Percentiles rank a stretch among this genome's conserved stretches.
Conservation (phyloP, 805 yeast species). For the Starmerella sp. region DNA sequence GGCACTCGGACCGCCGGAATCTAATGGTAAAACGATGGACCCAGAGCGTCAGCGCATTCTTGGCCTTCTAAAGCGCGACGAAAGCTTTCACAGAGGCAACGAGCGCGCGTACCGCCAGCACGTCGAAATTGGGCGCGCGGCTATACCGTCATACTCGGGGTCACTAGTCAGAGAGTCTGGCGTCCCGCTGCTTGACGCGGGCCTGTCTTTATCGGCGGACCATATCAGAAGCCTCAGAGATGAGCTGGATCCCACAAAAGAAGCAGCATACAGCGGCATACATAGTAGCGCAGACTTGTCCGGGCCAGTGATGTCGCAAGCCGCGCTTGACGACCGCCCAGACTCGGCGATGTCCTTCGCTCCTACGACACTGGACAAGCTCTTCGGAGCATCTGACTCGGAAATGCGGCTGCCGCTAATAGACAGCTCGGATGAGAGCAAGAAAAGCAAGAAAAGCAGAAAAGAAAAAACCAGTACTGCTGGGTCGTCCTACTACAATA, state of each 20-base stretch:
- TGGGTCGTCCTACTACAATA: no score
- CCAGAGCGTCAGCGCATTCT: not conserved
- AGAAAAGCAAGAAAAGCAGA: not conserved
- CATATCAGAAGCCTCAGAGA: not conserved
- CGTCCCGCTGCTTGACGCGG: not conserved
- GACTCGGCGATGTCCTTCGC: not conserved
- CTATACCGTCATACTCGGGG: slow-evolving; percentile 10
- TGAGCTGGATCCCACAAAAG: not conserved
- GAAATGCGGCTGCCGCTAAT: not conserved
- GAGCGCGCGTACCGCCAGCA: slow-evolving; percentile 2
- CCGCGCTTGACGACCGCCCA: not conserved
- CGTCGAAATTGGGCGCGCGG: slow-evolving; percentile 3
- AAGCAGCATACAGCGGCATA: not conserved
- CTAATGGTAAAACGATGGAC: not conserved
- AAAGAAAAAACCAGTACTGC: not conserved
- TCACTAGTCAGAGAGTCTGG: slow-evolving; percentile 6
- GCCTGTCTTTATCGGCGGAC: not conserved
- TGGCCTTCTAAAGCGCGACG: not conserved
- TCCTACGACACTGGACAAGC: not conserved
- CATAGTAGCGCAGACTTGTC: not conserved
- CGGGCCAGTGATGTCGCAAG: not conserved
- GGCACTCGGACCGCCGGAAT: no score
- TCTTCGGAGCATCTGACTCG: not conserved
- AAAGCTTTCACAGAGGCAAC: slow-evolving; percentile 3
- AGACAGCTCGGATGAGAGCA: not conserved